Percentiles rank a stretch among this genome's conserved stretches.
Conservation (phyloP, 2,329 filamentous ascomycete species). For the Venturia asperata region DNA sequence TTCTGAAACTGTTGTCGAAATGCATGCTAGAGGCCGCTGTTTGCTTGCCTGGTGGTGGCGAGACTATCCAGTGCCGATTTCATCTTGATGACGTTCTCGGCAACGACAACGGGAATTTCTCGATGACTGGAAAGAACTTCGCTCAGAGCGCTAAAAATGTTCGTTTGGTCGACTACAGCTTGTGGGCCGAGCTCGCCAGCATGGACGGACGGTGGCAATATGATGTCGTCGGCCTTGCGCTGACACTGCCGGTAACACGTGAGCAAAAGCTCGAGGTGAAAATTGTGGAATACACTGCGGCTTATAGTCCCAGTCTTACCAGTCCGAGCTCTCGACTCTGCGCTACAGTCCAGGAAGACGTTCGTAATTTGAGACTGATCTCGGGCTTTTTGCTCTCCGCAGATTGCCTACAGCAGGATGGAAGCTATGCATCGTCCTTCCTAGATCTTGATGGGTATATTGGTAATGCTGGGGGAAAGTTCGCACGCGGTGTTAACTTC, state of each 20-base stretch:
- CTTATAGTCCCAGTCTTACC: neutral
- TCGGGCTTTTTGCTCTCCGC: neutral
- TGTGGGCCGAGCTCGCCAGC: slow-evolving; percentile 6
- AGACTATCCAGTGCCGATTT: neutral
- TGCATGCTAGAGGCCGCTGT: neutral
- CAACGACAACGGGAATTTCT: neutral
- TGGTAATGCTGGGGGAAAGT: neutral
- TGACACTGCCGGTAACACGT: neutral
- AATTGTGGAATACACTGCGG: neutral
- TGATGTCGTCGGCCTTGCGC: neutral
- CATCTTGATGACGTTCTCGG: neutral
- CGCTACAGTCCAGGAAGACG: neutral
- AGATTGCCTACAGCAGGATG: slow-evolving; percentile 5
- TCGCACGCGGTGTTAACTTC: neutral
- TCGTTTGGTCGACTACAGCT: slow-evolving; percentile 9
- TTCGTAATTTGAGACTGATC: neutral
- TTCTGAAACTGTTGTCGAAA: neutral
- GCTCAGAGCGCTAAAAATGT: neutral
- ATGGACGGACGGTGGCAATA: neutral
- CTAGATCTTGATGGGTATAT: slow-evolving; percentile 2
- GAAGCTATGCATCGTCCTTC: slow-evolving; percentile 3
- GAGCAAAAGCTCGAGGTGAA: neutral
- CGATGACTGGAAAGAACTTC: neutral
- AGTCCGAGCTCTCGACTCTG: neutral
- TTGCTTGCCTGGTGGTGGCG: slow-evolving; percentile 1